phyloP scores from a whole-genome alignment of 2,329 filamentous ascomycete genomes.

The Aspergillus intermedius region DNA sequence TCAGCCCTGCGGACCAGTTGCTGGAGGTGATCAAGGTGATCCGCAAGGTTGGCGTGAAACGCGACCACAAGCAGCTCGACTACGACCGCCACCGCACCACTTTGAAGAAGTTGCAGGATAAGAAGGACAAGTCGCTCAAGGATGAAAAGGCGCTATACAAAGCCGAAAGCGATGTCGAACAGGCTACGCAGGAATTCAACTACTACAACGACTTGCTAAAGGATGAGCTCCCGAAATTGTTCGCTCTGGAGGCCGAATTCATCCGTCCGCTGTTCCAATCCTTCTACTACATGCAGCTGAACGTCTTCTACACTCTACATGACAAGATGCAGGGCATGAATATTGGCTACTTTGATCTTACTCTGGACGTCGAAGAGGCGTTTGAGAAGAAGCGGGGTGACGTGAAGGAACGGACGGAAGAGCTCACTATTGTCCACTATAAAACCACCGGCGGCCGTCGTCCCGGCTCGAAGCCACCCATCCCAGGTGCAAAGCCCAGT shows the following conservation, averaged over 20 bases:
- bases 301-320: constrained; percentile 97
- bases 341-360: constrained; percentile 95
- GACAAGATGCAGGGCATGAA: constrained; percentile 97
- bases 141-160: constrained; percentile 98
- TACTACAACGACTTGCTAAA: constrained; percentile 98
- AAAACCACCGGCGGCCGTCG: constrained; percentile 68
- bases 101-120: constrained; percentile 92
- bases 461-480: constrained; percentile 24
- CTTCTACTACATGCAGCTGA: constrained; percentile 99
- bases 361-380: constrained; percentile 81
- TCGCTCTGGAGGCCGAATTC: constrained; percentile 83
- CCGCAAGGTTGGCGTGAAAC: constrained; percentile 78
- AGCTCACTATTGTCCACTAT: constrained; percentile 79
- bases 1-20: constrained; percentile 87
- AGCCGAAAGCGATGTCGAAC: constrained; percentile 83
- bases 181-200: constrained; percentile 90
- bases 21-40: constrained; percentile 93
- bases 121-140: constrained; percentile 93
- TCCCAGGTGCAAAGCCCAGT: constrained; percentile 22
- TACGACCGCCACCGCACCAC: constrained; percentile 79
- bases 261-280: constrained; percentile 96
- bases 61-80: constrained; percentile 95
- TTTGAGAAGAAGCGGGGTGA: constrained; percentile 85
- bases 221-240: constrained; percentile 88
- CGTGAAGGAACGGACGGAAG: constrained; percentile 80